Percentiles rank a stretch among this genome's conserved stretches.
These are phyloP conservation scores for Fusarium lyarnte DNA, from an alignment of 2,329 filamentous ascomycete species.

Conservation along the genomic window DNA sequence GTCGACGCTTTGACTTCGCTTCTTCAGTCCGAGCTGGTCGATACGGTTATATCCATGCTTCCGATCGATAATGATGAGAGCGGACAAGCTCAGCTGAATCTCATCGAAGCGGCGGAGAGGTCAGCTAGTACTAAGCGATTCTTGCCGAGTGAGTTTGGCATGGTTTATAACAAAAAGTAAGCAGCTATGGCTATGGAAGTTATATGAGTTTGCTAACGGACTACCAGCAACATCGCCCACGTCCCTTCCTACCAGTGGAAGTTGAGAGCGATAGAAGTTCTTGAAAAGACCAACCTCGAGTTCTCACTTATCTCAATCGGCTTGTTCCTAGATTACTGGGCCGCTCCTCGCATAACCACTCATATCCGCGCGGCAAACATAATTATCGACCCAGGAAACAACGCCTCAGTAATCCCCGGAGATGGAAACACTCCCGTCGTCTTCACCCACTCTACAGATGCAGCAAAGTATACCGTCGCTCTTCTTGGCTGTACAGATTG, in stretches of 20 bases:
- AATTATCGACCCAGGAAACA: neutral
- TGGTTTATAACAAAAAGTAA: neutral
- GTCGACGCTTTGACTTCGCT: rapidly evolving
- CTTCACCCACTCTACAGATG: neutral
- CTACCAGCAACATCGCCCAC: neutral
- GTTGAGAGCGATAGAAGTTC: neutral
- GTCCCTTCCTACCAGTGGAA: neutral
- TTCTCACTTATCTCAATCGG: neutral
- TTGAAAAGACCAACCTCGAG: neutral
- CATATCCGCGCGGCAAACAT: neutral
- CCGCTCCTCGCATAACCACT: neutral
- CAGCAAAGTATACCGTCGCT: neutral
- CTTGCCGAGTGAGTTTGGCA: neutral
- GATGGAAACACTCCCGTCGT: neutral
- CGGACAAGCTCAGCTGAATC: neutral
- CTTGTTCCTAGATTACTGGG: neutral
- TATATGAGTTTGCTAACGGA: neutral
- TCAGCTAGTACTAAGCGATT: neutral
- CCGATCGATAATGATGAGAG: neutral
- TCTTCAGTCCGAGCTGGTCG: neutral
- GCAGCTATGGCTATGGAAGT: too few species aligned
- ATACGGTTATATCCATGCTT: neutral
- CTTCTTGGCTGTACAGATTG: neutral
- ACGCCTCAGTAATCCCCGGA: neutral
- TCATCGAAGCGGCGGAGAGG: neutral